These are phyloP conservation scores for Clathrus columnatus DNA, from an alignment of 768 basidiomycete species.

Conservation along the genomic window DNA sequence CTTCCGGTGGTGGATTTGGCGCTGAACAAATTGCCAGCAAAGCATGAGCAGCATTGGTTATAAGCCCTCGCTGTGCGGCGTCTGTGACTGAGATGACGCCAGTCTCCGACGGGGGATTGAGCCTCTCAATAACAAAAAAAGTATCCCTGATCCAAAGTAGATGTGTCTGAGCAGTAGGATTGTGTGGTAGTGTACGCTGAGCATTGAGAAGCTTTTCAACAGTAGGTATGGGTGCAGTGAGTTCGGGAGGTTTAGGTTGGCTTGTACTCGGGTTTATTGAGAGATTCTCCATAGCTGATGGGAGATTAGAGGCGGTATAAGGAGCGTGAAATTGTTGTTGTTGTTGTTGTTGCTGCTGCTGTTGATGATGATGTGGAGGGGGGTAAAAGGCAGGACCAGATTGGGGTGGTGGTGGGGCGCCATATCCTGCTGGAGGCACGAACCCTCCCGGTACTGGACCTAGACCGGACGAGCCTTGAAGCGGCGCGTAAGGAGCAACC, in stretches of 20 bases:
- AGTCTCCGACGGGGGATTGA: conserved; percentile 23
- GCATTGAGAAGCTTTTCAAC: conserved; percentile 48
- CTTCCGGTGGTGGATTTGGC: conserved; percentile 44
- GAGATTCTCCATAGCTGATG: conserved; percentile 9
- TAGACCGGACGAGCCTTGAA: not conserved
- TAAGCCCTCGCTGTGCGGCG: conserved; percentile 48
- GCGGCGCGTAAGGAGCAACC: not conserved
- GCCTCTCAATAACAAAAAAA: conserved; percentile 66
- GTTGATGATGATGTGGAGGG: conserved; percentile 11
- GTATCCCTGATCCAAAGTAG: conserved; percentile 81
- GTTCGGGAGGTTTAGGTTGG: conserved; percentile 12
- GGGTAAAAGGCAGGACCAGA: conserved; percentile 16
- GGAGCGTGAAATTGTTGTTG: conserved; percentile 16
- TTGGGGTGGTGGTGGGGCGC: conserved; percentile 3
- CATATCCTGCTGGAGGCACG: not conserved
- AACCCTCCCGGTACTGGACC: not conserved
- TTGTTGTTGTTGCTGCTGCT: too few species aligned
- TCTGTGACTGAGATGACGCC: conserved; percentile 48
- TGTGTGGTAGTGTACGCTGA: conserved; percentile 41
- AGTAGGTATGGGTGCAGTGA: conserved; percentile 65
- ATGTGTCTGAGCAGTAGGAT: conserved; percentile 42
- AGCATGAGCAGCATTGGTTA: conserved; percentile 54
- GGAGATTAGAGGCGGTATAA: conserved; percentile 17
- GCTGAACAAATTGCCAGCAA: conserved; percentile 48
- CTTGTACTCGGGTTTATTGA: conserved; percentile 8